Conservation (phyloP, 1,284 basidiomycete species). For the Entoloma clypeatum region DNA sequence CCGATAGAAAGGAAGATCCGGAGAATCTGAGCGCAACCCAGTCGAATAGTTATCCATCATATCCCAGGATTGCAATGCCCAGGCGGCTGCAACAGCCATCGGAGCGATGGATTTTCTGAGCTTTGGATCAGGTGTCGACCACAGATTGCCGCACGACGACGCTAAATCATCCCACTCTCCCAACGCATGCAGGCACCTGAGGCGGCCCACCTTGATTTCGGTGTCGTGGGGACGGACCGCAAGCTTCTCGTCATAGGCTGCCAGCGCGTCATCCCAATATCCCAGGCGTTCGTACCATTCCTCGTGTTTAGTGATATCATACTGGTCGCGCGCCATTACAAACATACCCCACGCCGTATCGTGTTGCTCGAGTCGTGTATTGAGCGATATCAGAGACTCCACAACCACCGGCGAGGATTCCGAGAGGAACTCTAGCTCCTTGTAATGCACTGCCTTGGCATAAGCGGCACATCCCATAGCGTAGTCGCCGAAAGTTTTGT, state of each 20-base stretch:
- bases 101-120: slow-evolving; percentile 92
- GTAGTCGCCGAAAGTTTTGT: slow-evolving; percentile 90
- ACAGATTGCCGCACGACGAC: slow-evolving; percentile 84
- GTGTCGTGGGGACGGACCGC: slow-evolving; percentile 65
- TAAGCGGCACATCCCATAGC: slow-evolving; percentile 94
- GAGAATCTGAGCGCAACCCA: slow-evolving; percentile 91
- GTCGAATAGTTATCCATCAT: slow-evolving; percentile 97
- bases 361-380: slow-evolving; percentile 95
- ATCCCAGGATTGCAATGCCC: slow-evolving; percentile 97
- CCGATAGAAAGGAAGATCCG: slow-evolving; percentile 96
- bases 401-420: slow-evolving; percentile 88
- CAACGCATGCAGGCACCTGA: slow-evolving; percentile 95
- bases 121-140: slow-evolving; percentile 82
- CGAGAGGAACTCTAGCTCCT: slow-evolving; percentile 95
- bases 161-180: slow-evolving; percentile 98
- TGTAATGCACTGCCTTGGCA: slow-evolving; percentile 98
- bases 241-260: slow-evolving; percentile 82
- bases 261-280: slow-evolving; percentile 92
- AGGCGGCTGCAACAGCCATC: slow-evolving; percentile 94
- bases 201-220: slow-evolving; percentile 81
- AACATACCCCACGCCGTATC: slow-evolving; percentile 96
- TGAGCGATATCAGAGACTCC: slow-evolving; percentile 95
- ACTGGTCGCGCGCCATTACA: slow-evolving; percentile 80
- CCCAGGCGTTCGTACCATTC: slow-evolving; percentile 99
- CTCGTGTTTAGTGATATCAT: slow-evolving; percentile 85